These are phyloP conservation scores for Globisporangium irregulare DNA, from an alignment of 352 stramenopile genomes.

Conservation along the genomic window DNA sequence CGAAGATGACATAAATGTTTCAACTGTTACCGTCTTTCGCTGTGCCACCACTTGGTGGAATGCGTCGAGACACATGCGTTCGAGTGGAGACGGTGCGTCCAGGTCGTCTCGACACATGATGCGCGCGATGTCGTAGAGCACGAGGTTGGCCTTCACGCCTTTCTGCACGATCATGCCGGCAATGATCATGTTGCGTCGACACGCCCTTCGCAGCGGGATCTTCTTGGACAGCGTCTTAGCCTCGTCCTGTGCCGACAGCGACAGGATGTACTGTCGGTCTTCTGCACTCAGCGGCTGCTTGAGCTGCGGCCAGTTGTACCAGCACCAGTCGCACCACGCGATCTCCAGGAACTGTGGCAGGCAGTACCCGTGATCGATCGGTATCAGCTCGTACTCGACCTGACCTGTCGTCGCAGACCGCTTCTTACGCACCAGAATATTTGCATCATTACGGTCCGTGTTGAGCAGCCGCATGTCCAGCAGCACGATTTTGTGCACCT, in stretches of 20 bases:
- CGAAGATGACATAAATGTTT: no score
- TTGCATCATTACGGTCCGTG: slow-evolving; percentile 97
- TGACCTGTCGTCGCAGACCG: slow-evolving; percentile 41
- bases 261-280: slow-evolving; percentile 64
- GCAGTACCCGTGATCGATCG: slow-evolving; percentile 99
- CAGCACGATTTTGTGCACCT: slow-evolving; percentile 99
- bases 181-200: slow-evolving; percentile 80
- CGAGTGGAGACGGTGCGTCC: slow-evolving; percentile 62
- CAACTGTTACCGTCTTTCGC: slow-evolving; percentile 4
- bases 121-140: slow-evolving; percentile 71
- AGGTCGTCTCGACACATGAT: slow-evolving; percentile 86
- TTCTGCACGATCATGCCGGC: slow-evolving; percentile 78
- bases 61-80: slow-evolving; percentile 64
- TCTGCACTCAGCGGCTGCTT: slow-evolving; percentile 58
- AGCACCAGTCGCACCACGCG: slow-evolving; percentile 98
- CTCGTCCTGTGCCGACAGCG: slow-evolving; percentile 54
- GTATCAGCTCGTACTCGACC: slow-evolving; percentile 92
- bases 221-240: slow-evolving; percentile 54
- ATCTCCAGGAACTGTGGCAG: slow-evolving; percentile 95
- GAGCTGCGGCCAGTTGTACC: slow-evolving; percentile 96
- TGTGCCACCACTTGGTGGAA: slow-evolving; percentile 55
- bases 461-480: slow-evolving; percentile 98
- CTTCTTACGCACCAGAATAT: slow-evolving; percentile 93
- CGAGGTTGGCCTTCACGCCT: slow-evolving; percentile 55
- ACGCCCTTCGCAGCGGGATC: slow-evolving; percentile 70